Evolutionary conservation across 2,329 filamentous ascomycete species (phyloP).

Genomic region (Hypomyces rosellus): DNA sequence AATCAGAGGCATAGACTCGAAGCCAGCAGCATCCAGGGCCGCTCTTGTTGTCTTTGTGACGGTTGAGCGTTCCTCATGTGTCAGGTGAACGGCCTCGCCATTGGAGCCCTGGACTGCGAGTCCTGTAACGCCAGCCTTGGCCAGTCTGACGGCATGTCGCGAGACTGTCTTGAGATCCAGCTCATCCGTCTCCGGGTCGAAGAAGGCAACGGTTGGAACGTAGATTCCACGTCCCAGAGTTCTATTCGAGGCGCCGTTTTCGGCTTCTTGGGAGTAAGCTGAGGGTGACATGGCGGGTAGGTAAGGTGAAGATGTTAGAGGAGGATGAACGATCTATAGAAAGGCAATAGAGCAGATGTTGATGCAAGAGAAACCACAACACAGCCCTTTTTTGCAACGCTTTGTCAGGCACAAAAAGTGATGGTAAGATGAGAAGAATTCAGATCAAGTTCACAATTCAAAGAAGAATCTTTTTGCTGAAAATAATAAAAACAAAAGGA

Average conservation of each 20-base stretch:
- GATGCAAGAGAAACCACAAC: too few relatives aligned
- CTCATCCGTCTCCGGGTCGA: slow-evolving; percentile 58
- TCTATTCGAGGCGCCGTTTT: slow-evolving; percentile 14
- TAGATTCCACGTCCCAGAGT: slow-evolving; percentile 53
- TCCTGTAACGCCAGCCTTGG: slow-evolving; percentile 64
- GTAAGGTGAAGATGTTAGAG: background rate
- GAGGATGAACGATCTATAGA: too few relatives aligned
- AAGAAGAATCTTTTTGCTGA: background rate
- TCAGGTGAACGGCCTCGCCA: slow-evolving; percentile 74
- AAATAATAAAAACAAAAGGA: background rate
- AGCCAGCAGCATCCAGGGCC: slow-evolving; percentile 60
- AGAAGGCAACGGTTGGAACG: slow-evolving; percentile 70
- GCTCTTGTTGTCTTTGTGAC: slow-evolving; percentile 65
- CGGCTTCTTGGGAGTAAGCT: slow-evolving; percentile 3
- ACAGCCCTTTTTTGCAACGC: too few relatives aligned
- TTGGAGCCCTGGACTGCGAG: slow-evolving; percentile 76
- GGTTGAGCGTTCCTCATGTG: slow-evolving; percentile 60
- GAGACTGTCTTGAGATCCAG: slow-evolving; percentile 57
- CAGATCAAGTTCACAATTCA: background rate
- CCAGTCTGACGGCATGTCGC: slow-evolving; percentile 61
- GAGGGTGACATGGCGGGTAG: slow-evolving; percentile 8
- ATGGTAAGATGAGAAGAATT: background rate
- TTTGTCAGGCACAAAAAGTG: too few relatives aligned
- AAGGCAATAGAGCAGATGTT: too few relatives aligned
- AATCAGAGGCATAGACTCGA: slow-evolving; percentile 60